These are phyloP conservation scores for Cucurbitaria berberidis DNA, from an alignment of 2,329 filamentous ascomycete species.

Conservation along the genomic window DNA sequence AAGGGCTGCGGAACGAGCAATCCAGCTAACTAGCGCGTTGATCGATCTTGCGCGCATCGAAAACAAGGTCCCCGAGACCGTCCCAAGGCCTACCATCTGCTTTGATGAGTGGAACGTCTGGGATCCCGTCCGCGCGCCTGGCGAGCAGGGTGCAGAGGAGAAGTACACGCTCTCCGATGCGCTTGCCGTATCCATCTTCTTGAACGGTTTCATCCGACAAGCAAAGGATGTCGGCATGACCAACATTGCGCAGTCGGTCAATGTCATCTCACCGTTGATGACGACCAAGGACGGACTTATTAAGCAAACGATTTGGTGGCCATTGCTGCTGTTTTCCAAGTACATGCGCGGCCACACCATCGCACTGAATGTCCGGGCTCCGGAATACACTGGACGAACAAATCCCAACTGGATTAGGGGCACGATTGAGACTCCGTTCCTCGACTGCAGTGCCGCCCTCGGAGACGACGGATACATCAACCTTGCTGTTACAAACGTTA, in stretches of 20 bases:
- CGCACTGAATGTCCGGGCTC: conserved; percentile 67
- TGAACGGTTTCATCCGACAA: conserved; percentile 79
- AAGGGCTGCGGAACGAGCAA: conserved; percentile 72
- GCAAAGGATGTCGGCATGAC: conserved; percentile 75
- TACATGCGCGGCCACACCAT: conserved; percentile 78
- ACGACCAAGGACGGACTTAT: conserved; percentile 68
- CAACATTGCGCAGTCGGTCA: conserved; percentile 78
- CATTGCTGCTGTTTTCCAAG: conserved; percentile 69
- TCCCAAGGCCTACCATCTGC: conserved; percentile 73
- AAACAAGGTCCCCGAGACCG: conserved; percentile 64
- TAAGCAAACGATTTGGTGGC: conserved; percentile 79
- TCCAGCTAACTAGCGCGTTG: conserved; percentile 70
- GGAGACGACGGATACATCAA: conserved; percentile 66
- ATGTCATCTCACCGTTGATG: conserved; percentile 79
- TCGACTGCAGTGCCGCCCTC: conserved; percentile 70
- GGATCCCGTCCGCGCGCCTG: conserved; percentile 74
- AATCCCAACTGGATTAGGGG: conserved; percentile 69
- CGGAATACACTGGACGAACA: conserved; percentile 71
- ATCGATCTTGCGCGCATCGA: conserved; percentile 78
- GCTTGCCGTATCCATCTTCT: conserved; percentile 74
- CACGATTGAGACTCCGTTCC: conserved; percentile 71
- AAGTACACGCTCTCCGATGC: conserved; percentile 74
- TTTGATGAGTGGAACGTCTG: conserved; percentile 89
- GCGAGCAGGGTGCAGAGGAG: conserved; percentile 75
- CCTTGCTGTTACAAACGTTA: conserved; percentile 75